These are phyloP conservation scores for Selaginella tamariscina DNA, from an alignment of 75 land plant species.

Conservation along the genomic window DNA sequence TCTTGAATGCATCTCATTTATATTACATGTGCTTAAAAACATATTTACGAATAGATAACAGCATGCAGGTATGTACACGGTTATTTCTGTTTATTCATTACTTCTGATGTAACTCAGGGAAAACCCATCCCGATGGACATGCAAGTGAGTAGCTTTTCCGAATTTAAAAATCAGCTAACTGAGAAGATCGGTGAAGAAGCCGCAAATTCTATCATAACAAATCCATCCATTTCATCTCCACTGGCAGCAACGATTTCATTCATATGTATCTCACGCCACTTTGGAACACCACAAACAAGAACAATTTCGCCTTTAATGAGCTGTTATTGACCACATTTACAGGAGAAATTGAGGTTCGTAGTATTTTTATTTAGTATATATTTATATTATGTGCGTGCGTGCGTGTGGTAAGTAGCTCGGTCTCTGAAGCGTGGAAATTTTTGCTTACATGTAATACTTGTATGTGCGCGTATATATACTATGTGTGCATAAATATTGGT, in stretches of 20 bases:
- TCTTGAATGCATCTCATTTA: neutral
- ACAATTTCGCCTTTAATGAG: neutral
- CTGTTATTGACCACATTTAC: neutral
- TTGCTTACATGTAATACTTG: no score
- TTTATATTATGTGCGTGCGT: no score
- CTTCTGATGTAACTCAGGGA: neutral
- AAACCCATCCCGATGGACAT: neutral
- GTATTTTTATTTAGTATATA: neutral
- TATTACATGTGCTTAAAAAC: conserved; percentile 15
- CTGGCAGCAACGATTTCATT: conserved; percentile 71
- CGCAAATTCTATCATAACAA: conserved; percentile 30
- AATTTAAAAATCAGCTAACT: conserved; percentile 23
- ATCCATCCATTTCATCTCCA: conserved; percentile 58
- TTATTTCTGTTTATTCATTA: conserved; percentile 1
- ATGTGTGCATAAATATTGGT: no score
- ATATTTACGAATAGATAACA: conserved; percentile 22
- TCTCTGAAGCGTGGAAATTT: no score
- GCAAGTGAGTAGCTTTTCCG: neutral
- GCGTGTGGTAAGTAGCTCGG: no score
- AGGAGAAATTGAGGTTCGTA: neutral
- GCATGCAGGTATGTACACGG: neutral
- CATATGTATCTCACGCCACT: conserved; percentile 52
- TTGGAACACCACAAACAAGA: conserved; percentile 14
- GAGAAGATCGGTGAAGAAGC: conserved; percentile 32
- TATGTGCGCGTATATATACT: no score